A percentile compares a stretch with the other conserved stretches of the same genome.
These are phyloP conservation scores for Monilinia vaccinii-corymbosi DNA, from an alignment of 2,329 filamentous ascomycete species.

Conservation along the genomic window DNA sequence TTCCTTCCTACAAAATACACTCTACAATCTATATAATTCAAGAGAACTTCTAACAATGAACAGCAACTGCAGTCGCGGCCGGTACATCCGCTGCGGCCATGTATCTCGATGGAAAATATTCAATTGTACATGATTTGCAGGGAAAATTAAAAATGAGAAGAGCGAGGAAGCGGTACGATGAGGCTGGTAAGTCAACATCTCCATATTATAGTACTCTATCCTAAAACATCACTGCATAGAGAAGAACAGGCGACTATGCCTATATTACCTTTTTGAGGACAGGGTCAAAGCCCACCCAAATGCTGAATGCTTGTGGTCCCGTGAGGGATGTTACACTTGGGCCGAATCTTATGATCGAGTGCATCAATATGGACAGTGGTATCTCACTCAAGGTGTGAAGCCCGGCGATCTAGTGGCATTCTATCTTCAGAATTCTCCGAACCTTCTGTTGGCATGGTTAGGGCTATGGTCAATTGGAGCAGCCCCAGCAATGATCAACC, in stretches of 20 bases:
- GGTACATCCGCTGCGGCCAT: constrained; percentile 37
- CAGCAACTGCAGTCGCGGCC: constrained; percentile 26
- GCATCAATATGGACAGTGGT: constrained; percentile 54
- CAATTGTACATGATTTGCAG: constrained; percentile 52
- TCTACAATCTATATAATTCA: not conserved
- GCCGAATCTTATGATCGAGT: constrained; percentile 44
- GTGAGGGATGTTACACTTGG: constrained; percentile 51
- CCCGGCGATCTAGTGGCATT: constrained; percentile 54
- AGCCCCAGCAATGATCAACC: constrained; percentile 63
- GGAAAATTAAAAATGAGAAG: constrained; percentile 36
- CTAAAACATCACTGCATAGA: not conserved
- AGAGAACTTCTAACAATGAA: not conserved
- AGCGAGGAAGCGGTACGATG: constrained; percentile 36
- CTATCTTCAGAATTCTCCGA: constrained; percentile 58
- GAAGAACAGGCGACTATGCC: constrained; percentile 42
- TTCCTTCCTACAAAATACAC: not conserved
- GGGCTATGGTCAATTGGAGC: constrained; percentile 57
- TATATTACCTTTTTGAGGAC: constrained; percentile 58
- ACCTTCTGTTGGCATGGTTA: constrained; percentile 58
- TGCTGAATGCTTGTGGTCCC: constrained; percentile 58
- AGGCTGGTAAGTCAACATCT: constrained; percentile 36
- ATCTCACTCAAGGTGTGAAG: constrained; percentile 47
- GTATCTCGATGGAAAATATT: constrained; percentile 63
- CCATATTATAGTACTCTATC: not conserved
- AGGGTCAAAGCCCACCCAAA: constrained; percentile 42